Percentiles rank a stretch among this genome's conserved stretches.
phyloP scores from a whole-genome alignment of 306 rosid species.

The Castanea crenata region DNA sequence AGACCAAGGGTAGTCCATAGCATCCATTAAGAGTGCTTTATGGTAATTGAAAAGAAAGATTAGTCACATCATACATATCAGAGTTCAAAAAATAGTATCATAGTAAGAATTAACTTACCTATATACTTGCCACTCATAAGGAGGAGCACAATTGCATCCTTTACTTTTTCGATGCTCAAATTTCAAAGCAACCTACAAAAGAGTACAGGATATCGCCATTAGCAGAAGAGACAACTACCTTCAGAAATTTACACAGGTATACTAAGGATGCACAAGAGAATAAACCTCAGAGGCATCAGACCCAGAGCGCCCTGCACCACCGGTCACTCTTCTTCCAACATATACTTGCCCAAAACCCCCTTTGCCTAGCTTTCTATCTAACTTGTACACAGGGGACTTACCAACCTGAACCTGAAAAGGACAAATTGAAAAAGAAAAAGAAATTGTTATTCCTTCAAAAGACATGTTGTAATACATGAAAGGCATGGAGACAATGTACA shows the following conservation, averaged over 20 bases:
- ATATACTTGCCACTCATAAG: constrained; percentile 95
- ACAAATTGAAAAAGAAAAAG: not conserved
- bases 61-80: constrained; percentile 11
- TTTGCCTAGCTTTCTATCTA: constrained; percentile 89
- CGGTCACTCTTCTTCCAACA: constrained; percentile 84
- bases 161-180: constrained; percentile 92
- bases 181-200: constrained; percentile 79
- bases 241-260: not conserved
- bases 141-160: constrained; percentile 93
- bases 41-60: constrained; percentile 20
- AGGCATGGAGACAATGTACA: not conserved
- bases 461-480: not conserved
- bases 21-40: constrained; percentile 77
- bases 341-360: constrained; percentile 98
- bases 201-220: not conserved
- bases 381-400: constrained; percentile 76
- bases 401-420: constrained; percentile 83
- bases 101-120: constrained; percentile 45
- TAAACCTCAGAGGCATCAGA: constrained; percentile 81
- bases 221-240: constrained; percentile 10
- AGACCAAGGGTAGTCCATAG: constrained; percentile 86
- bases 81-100: not conserved
- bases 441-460: not conserved
- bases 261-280: constrained; percentile 6
- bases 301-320: constrained; percentile 52